phyloP scores from a whole-genome alignment of 2,329 filamentous ascomycete genomes.

The Verticillium nubilum region DNA sequence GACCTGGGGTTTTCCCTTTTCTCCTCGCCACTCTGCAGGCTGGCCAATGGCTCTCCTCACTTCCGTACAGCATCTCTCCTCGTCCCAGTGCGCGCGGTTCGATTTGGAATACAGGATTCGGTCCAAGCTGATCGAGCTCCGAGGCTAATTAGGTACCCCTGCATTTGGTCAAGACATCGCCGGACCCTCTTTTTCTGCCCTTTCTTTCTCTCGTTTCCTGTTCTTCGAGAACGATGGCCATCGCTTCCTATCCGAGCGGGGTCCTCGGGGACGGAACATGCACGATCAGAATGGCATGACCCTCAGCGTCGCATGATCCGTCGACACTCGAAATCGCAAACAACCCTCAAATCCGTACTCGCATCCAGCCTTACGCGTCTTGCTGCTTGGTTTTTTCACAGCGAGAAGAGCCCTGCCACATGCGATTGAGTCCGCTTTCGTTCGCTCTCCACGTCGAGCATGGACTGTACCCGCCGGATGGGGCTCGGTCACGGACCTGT shows the following conservation, averaged over 20 bases:
- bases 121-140: background rate
- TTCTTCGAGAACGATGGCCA: background rate
- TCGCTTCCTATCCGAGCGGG: background rate
- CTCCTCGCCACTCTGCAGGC: background rate
- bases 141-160: background rate
- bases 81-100: background rate
- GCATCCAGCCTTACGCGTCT: background rate
- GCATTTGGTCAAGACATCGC: background rate
- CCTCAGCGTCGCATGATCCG: background rate
- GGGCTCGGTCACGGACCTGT: background rate
- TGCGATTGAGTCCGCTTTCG: background rate
- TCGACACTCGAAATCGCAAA: background rate
- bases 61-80: background rate
- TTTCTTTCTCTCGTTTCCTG: background rate
- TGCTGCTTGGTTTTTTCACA: background rate
- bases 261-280: background rate
- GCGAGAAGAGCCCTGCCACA: background rate
- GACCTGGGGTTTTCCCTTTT: background rate
- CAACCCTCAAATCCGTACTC: background rate
- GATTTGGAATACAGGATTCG: background rate
- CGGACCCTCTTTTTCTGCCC: background rate
- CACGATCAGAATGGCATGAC: background rate
- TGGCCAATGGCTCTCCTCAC: background rate
- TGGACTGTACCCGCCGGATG: background rate
- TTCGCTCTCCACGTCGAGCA: background rate